Evolutionary conservation across 176 grass and related monocot genomes (phyloP), one percentile per base, ranked within the genome.

Genomic region (Oryza meyeriana): DNA sequence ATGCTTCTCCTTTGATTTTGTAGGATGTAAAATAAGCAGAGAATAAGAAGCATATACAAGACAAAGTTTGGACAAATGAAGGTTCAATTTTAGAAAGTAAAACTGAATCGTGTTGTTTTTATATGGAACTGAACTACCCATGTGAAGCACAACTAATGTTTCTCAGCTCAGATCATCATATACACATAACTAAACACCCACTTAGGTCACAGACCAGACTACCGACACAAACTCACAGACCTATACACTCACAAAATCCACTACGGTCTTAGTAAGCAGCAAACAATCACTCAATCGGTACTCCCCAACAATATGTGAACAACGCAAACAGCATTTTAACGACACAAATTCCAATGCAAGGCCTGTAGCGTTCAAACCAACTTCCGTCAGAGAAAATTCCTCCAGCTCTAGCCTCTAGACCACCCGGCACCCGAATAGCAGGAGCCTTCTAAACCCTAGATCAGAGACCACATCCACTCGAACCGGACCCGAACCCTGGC

Each of bases 391-490:
- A 40, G 9, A 59, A 28, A 40, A 76, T 26, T 4, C 25, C 45
- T 16, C 7, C 36, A 26, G 14, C 47, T n/a, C 39, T 45, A 36
- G 4, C 32, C 4, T 4, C 32, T 2, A 66, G 74, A 26, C 58
- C 79, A 11, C 12, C 41, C 20, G 42, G 8, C 10, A 13, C 20
- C 34, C 32, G 17, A 44, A 65, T 66, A 24, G 59, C 28, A 18
- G 35, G 61, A 77, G 16, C 64, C 65, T 57, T 55, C 66, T 42
- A 72, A 78, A 85, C 83, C 83, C 88, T 81, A 89, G 77, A 65
- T 32, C 24, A 41, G 1, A 36, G 4, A 12, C 0, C 33, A 32
- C 52, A 12, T 41, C 52, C 12, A 58, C n/a, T 12, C 4, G 24
- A 71, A 36, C 44, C n/a, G 12, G 28, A 75, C 24, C 5, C 12